phyloP scores from a whole-genome alignment of 345 rosid genomes.

The Arabidopsis suecica region DNA sequence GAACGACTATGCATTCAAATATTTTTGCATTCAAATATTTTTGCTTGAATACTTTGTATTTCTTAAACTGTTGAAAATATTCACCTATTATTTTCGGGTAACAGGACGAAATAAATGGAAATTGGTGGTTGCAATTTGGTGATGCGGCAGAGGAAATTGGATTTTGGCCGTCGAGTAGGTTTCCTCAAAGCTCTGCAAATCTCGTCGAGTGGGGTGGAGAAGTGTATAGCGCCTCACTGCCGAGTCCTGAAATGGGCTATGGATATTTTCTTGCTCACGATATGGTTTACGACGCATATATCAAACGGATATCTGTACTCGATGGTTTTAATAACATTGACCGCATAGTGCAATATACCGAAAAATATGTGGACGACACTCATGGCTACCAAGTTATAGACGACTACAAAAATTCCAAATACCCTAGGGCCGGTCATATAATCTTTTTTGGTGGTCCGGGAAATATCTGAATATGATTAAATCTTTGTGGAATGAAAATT shows the following conservation, averaged over 20 bases:
- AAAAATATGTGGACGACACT: neutral
- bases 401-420: too few species aligned
- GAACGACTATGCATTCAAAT: neutral
- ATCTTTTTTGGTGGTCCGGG: conserved; percentile 36
- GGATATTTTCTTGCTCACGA: neutral
- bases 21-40: neutral
- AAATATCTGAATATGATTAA: neutral
- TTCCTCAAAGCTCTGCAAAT: conserved; percentile 7
- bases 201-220: conserved; percentile 32
- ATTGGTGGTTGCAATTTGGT: conserved; percentile 23
- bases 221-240: conserved; percentile 19
- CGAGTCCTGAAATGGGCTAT: conserved; percentile 34
- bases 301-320: conserved; percentile 16
- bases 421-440: neutral
- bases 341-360: neutral
- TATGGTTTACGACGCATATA: neutral
- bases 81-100: neutral
- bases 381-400: neutral
- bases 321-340: neutral
- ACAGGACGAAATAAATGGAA: conserved; percentile 29
- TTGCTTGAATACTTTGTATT: neutral
- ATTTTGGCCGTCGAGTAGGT: conserved; percentile 23
- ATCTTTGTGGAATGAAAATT: neutral
- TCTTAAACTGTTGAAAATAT: neutral
- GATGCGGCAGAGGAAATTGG: neutral